Conservation (phyloP, 2,329 filamentous ascomycete genomes). For the Stemphylium beticola region DNA sequence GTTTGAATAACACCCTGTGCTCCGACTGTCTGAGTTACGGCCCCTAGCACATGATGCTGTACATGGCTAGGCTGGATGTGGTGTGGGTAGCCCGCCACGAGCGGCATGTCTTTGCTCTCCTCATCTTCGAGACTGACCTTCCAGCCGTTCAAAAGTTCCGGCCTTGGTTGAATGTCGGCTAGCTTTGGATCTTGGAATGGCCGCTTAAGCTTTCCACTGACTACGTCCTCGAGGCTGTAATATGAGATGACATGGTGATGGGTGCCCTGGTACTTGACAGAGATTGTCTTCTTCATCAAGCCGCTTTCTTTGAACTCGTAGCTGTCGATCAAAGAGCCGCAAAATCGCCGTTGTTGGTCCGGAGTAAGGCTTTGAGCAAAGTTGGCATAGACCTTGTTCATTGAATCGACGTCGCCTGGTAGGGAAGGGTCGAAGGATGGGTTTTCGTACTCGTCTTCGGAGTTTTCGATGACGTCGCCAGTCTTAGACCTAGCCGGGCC, state of each 20-base stretch:
- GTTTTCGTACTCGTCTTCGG: slow-evolving; percentile 45
- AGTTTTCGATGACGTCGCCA: slow-evolving; percentile 38
- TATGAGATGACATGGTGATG: slow-evolving; percentile 89
- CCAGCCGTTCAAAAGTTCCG: slow-evolving; percentile 45
- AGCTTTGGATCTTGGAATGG: slow-evolving; percentile 44
- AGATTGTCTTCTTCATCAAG: slow-evolving; percentile 92
- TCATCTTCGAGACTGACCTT: slow-evolving; percentile 48
- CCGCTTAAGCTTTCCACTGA: slow-evolving; percentile 43
- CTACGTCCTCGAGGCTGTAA: slow-evolving; percentile 82
- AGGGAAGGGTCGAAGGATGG: slow-evolving; percentile 27
- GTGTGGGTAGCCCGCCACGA: slow-evolving; percentile 38
- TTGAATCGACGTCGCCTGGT: slow-evolving; percentile 31
- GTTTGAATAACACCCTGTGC: slow-evolving; percentile 33
- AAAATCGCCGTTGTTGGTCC: slow-evolving; percentile 65
- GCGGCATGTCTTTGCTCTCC: slow-evolving; percentile 44
- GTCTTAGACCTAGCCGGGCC: slow-evolving; percentile 36
- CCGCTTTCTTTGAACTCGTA: slow-evolving; percentile 86
- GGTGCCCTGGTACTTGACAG: slow-evolving; percentile 73
- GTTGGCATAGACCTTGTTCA: slow-evolving; percentile 45
- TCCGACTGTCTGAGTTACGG: slow-evolving; percentile 29
- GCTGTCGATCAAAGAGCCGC: slow-evolving; percentile 86
- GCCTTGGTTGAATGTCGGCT: slow-evolving; percentile 41
- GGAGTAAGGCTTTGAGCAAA: slow-evolving; percentile 49
- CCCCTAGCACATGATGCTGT: slow-evolving; percentile 33
- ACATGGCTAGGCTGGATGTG: slow-evolving; percentile 37